phyloP scores from a whole-genome alignment of 768 basidiomycete genomes.

The Amanita rubescens region DNA sequence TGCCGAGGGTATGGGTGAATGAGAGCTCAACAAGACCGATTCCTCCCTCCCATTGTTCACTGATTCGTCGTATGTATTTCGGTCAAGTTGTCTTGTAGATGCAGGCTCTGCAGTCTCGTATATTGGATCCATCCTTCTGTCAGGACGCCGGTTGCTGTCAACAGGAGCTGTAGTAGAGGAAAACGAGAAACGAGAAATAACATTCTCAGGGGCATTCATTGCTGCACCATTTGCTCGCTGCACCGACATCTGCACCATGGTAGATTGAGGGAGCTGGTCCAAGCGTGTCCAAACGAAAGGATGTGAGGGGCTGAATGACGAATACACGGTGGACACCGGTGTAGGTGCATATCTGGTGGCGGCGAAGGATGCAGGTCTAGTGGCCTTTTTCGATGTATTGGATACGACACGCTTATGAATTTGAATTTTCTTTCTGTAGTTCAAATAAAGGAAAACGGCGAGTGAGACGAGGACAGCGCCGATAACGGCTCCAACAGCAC shows the following conservation, averaged over 20 bases:
- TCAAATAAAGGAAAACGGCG: background rate
- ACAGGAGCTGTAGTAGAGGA: background rate
- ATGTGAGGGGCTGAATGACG: background rate
- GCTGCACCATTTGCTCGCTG: background rate
- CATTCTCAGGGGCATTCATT: background rate
- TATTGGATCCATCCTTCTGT: background rate
- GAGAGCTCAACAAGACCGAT: background rate
- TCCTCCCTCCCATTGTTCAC: background rate
- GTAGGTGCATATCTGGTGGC: background rate
- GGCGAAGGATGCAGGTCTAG: background rate
- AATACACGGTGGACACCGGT: background rate
- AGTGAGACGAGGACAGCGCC: background rate
- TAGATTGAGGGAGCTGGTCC: background rate
- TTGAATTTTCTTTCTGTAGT: background rate
- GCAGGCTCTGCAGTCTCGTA: constrained; percentile 1
- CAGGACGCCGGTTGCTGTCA: background rate
- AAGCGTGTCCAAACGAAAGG: background rate
- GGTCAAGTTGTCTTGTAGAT: background rate
- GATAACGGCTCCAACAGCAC: background rate
- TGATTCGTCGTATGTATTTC: background rate
- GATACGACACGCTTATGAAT: constrained; percentile 1
- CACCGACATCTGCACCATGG: background rate
- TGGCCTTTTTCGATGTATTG: background rate
- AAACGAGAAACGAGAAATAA: background rate
- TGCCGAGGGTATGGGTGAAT: background rate